Percentiles rank a stretch among this genome's conserved stretches.
phyloP scores from a whole-genome alignment of 1,139 yeast genomes.

The Pichia terricola region DNA sequence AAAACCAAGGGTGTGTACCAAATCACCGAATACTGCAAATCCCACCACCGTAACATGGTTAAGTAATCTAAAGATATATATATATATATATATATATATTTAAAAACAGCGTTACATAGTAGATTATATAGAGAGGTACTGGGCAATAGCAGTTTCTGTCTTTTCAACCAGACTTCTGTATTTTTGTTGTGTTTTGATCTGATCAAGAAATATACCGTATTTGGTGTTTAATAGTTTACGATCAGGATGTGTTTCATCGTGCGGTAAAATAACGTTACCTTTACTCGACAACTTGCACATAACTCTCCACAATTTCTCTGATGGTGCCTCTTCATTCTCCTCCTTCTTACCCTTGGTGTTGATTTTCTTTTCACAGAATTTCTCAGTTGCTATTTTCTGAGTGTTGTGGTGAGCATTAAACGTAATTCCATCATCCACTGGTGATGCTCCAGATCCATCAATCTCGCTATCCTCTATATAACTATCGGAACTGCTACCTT shows the following conservation, averaged over 20 bases:
- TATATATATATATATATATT: too few species aligned
- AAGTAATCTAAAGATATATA: too few species aligned
- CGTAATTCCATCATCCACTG: slow-evolving; percentile 41
- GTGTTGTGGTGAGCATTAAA: slow-evolving; percentile 46
- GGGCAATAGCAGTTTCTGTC: slow-evolving; percentile 29
- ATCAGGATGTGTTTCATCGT: slow-evolving; percentile 48
- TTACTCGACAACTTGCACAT: slow-evolving; percentile 81
- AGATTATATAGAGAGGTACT: slow-evolving; percentile 2
- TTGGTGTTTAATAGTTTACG: slow-evolving; percentile 64
- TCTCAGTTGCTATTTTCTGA: background rate
- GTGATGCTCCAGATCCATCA: slow-evolving; percentile 23
- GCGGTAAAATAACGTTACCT: slow-evolving; percentile 70
- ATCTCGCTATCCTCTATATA: background rate
- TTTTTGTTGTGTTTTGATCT: slow-evolving; percentile 68
- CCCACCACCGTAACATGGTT: too few species aligned
- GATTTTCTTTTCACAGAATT: background rate
- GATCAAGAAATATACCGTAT: slow-evolving; percentile 78
- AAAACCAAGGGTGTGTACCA: too few species aligned
- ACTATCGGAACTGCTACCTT: slow-evolving; percentile 7
- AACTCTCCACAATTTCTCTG: slow-evolving; percentile 68
- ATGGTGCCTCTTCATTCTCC: slow-evolving; percentile 25
- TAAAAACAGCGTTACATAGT: background rate
- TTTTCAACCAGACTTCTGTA: slow-evolving; percentile 64
- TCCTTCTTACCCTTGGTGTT: background rate
- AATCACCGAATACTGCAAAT: too few species aligned